Conservation (phyloP, 1,139 yeast species). For the Suhomyces maxii region DNA sequence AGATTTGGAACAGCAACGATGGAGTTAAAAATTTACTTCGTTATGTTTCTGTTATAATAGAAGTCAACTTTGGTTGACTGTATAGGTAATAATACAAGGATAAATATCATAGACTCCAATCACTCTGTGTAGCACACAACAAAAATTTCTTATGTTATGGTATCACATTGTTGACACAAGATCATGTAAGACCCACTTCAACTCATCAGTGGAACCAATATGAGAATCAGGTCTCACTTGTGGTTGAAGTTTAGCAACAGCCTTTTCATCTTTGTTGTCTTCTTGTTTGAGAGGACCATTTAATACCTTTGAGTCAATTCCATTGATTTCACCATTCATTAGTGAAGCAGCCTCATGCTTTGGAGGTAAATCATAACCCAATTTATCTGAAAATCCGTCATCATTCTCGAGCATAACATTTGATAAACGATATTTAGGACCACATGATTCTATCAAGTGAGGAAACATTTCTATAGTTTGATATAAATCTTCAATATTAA, state of each 20-base stretch:
- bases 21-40: not conserved
- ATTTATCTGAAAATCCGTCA: conserved; percentile 38
- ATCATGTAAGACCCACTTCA: conserved; percentile 71
- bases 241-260: conserved; percentile 10
- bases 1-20: not conserved
- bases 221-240: conserved; percentile 29
- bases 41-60: not conserved
- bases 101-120: not conserved
- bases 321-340: not conserved
- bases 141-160: not conserved
- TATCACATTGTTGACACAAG: conserved; percentile 37
- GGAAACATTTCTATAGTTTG: conserved; percentile 67
- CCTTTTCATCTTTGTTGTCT: conserved; percentile 12
- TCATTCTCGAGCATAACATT: conserved; percentile 60
- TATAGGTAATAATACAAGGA: conserved; percentile 6
- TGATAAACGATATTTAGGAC: conserved; percentile 54
- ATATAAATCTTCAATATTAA: conserved; percentile 65
- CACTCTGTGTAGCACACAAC: too few relatives aligned
- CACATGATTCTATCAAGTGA: conserved; percentile 65
- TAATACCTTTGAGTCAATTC: conserved; percentile 7
- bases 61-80: not conserved
- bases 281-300: conserved; percentile 10
- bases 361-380: conserved; percentile 47
- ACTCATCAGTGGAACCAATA: conserved; percentile 66
- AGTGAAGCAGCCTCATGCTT: conserved; percentile 12